Evolutionary conservation across 345 rosid genomes (phyloP).

Genomic region (Corchorus olitorius): DNA sequence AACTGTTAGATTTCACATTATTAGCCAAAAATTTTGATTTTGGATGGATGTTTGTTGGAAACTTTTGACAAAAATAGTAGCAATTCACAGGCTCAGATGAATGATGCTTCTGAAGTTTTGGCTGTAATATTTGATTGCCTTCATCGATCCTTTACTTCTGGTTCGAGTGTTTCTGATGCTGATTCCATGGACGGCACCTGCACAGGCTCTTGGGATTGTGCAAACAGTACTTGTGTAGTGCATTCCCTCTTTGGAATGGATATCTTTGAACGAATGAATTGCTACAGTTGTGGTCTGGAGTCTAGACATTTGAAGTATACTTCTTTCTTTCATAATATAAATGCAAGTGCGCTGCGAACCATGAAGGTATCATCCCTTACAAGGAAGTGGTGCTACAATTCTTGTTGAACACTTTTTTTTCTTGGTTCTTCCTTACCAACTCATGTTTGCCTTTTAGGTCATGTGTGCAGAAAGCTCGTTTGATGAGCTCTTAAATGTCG

Average conservation of each 20-base stretch:
- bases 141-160: conserved; percentile 74
- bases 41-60: conserved; percentile 9
- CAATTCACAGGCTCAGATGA: conserved; percentile 88
- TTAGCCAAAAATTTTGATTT: conserved; percentile 3
- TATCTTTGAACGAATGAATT: conserved; percentile 76
- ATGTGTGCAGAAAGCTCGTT: conserved; percentile 74
- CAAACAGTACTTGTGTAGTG: conserved; percentile 65
- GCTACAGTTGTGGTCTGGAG: conserved; percentile 77
- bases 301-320: conserved; percentile 90
- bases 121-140: conserved; percentile 87
- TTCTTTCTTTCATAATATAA: conserved; percentile 89
- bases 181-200: conserved; percentile 63
- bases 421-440: conserved; percentile 14
- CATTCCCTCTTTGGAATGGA: conserved; percentile 95
- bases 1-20: not conserved
- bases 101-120: conserved; percentile 97
- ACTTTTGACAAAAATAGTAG: conserved; percentile 21
- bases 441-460: conserved; percentile 45
- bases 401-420: conserved; percentile 10
- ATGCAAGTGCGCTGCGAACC: conserved; percentile 87
- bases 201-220: conserved; percentile 81
- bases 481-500: conserved; percentile 72
- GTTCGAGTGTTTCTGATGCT: conserved; percentile 57
- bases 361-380: conserved; percentile 62
- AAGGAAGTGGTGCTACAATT: not conserved